Base-by-base conservation (phyloP, 2,329 filamentous ascomycete species). In the Colletotrichum somersetense region DNA sequence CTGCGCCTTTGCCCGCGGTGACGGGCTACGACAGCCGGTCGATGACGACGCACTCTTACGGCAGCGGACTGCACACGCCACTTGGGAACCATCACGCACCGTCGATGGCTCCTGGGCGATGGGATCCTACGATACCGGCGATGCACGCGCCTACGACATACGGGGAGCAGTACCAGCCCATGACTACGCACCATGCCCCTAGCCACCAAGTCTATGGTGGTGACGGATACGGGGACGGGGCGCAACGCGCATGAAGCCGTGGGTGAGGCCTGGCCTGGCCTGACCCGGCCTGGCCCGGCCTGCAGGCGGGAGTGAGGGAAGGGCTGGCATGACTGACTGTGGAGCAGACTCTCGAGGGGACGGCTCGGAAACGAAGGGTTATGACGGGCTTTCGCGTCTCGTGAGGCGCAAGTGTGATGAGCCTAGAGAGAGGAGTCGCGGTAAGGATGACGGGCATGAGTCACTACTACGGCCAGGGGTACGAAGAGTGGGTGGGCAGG, bases 161-260 rank as follows among this genome's bases (percentile, higher is more conserved):
- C 69, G 67, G 79, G 1, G 83, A 84, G 62, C 77, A 75, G 48
- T 85, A 85, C 64, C 76, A 83, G 18, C 80, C 80, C 72, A 75
- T 85, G 64, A 76, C 79, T 42, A 74, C 81, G 42, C 84, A 84
- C 62, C 79, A 81, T 48, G 67, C 67, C 23, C 77, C 74, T 6
- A 71, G 56, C 69, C 77, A 78, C n/a, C 80, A 82, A 75, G 84
- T 87, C 59, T 87, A 87, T 74, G 81, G 80, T 65, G 74, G 80
- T 26, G 77, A 79, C 57, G 79, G 79, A n/a, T 86, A 87, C 72
- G 81, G 79, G 62, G 83, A 85, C 66, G 81, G 81, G 56, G 79
- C 80, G 23, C 80, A 84, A 63, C 81, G 85, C 70, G 82, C 83
- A 74, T 86, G 70, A 81, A 81, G 52, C 46, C 62, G 67, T 14